Evolutionary conservation across 1,284 basidiomycete genomes (phyloP).

Genomic region (Ganoderma resinaceum): DNA sequence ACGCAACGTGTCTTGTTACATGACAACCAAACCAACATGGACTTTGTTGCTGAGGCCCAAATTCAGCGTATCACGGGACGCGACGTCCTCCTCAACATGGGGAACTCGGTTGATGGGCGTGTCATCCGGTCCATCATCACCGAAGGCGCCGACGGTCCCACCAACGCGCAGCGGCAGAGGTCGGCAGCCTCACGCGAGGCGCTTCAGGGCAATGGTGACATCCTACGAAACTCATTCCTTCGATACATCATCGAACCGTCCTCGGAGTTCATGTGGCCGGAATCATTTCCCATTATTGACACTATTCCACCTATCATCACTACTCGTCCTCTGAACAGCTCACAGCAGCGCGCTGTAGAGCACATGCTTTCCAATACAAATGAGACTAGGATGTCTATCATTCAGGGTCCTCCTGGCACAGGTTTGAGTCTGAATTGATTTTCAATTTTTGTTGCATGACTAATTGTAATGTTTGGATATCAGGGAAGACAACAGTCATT

Average conservation of each 20-base stretch:
- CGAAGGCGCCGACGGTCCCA: constrained; percentile 58
- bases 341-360: constrained; percentile 59
- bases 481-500: constrained; percentile 72
- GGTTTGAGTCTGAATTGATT: constrained; percentile 10
- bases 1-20: constrained; percentile 19
- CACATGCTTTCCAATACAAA: constrained; percentile 55
- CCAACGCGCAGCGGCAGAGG: constrained; percentile 56
- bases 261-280: constrained; percentile 39
- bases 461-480: constrained; percentile 23
- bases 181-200: constrained; percentile 51
- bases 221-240: constrained; percentile 62
- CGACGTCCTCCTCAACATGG: constrained; percentile 30
- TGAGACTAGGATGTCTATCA: constrained; percentile 49
- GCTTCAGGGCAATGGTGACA: constrained; percentile 53
- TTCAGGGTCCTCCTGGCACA: constrained; percentile 65
- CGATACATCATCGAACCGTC: constrained; percentile 49
- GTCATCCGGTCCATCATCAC: constrained; percentile 40
- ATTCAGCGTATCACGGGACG: constrained; percentile 35
- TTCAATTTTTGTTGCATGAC: neutral
- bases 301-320: constrained; percentile 27
- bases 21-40: constrained; percentile 26
- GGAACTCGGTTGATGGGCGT: constrained; percentile 36
- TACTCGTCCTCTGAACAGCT: constrained; percentile 52
- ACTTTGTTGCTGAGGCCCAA: constrained; percentile 40
- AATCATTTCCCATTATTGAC: constrained; percentile 28